Evolutionary conservation across 2,329 filamentous ascomycete genomes (phyloP).

Genomic region (Dactylellina drechsleri): DNA sequence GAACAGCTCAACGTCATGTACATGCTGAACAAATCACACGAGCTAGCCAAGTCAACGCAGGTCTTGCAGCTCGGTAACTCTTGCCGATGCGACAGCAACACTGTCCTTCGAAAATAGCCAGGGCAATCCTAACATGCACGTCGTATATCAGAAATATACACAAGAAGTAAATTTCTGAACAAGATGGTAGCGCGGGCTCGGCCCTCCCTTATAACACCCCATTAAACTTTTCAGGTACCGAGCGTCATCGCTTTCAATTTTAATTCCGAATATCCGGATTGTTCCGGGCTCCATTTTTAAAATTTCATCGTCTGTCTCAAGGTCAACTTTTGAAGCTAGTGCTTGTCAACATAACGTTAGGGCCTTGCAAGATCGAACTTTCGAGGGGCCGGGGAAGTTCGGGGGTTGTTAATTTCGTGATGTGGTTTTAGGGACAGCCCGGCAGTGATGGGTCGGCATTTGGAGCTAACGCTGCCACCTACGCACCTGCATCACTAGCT

Average conservation of each 20-base stretch:
- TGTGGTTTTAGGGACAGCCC: slow-evolving; percentile 12
- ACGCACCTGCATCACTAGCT: slow-evolving; percentile 38
- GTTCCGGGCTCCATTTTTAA: slow-evolving; percentile 41
- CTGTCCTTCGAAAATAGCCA: too few species aligned
- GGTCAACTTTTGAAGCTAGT: neutral
- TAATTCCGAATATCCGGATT: slow-evolving; percentile 42
- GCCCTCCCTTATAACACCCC: too few species aligned
- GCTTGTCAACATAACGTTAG: too few species aligned
- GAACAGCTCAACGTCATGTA: too few species aligned
- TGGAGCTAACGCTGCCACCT: slow-evolving; percentile 14
- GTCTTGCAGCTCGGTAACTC: too few species aligned
- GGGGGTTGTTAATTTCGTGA: neutral
- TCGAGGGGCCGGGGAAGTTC: neutral
- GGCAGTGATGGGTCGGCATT: slow-evolving; percentile 12
- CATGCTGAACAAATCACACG: neutral
- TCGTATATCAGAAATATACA: too few species aligned
- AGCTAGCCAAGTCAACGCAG: neutral
- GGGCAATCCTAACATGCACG: too few species aligned
- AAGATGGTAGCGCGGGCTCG: too few species aligned
- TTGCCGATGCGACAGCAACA: neutral
- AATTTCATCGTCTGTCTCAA: neutral
- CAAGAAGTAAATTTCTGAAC: too few species aligned
- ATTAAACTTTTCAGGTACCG: slow-evolving; percentile 7
- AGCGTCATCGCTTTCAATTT: slow-evolving; percentile 22
- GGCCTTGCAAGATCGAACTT: too few species aligned